A percentile compares a stretch with the other conserved stretches of the same genome.
Evolutionary conservation across 257 asterid species (phyloP).

Genomic region (Pogostemon cablin): DNA sequence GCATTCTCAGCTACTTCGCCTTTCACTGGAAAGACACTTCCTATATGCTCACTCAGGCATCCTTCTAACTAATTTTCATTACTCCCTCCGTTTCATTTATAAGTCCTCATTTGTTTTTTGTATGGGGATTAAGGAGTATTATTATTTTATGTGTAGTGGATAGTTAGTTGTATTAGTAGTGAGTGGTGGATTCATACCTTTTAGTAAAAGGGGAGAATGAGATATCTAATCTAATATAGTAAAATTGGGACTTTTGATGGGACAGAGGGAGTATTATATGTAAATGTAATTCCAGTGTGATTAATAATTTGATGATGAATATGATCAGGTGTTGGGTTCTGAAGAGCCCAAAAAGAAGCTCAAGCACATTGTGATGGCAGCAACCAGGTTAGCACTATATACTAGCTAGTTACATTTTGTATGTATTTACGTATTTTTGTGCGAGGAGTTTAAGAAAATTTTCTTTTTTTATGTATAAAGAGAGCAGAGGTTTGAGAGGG

Average conservation of each 20-base stretch:
- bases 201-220: too few species aligned
- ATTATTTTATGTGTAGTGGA: too few species aligned
- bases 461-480: constrained; percentile 40
- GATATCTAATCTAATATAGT: too few species aligned
- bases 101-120: too few species aligned
- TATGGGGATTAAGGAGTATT: too few species aligned
- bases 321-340: constrained; percentile 64
- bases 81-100: background rate
- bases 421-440: background rate
- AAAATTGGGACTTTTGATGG: background rate
- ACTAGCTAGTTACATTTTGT: background rate
- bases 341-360: constrained; percentile 90
- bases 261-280: background rate
- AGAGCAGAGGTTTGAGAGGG: constrained; percentile 92
- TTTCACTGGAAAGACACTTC: constrained; percentile 90
- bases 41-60: constrained; percentile 79
- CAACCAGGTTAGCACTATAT: constrained; percentile 59
- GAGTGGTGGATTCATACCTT: too few species aligned
- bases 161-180: too few species aligned
- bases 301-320: background rate
- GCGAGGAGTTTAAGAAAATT: too few species aligned
- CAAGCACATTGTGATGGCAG: constrained; percentile 86
- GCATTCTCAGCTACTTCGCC: constrained; percentile 89
- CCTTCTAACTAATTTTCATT: constrained; percentile 5
- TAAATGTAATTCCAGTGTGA: too few species aligned